Base-by-base conservation (phyloP, 2,329 filamentous ascomycete genomes). In the Elsinoe necatrix region DNA sequence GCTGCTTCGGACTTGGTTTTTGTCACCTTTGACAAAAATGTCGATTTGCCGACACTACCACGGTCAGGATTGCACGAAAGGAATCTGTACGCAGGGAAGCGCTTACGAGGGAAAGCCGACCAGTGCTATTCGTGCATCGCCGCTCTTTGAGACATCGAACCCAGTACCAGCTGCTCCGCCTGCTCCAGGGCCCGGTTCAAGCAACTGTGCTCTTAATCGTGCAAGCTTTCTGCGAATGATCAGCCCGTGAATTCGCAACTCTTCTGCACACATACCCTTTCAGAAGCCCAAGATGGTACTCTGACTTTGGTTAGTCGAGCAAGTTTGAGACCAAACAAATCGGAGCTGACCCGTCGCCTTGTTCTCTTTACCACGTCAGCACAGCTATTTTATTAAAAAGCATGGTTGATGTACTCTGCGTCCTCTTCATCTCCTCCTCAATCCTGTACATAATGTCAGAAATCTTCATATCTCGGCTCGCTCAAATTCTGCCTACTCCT, bases 401-500 rank as follows among this genome's bases (percentile, higher is more conserved):
- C 55, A 54, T 82, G 5, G n/a, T 18, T 48, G 7, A 25, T 21
- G 78, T 83, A 95, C 92, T 98, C 78, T 98, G 93, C 67, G 93
- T 98, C 83, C 83, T 92, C 72, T 83, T 85, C 93, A 98, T 98
- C 86, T 98, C 93, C 76, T 95, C 91, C 82, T 98, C 93, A 68
- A 98, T 98, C 84, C 92, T 96, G 65, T 41, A 55, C 57, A 56
- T 18, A 55, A 1, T 21, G 41, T 60, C 34, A 60, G 57, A 16
- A 21, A 18, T 14, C 12, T 51, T 11, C 23, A 25, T 20, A 12
- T 18, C 4, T 45, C 43, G 16, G 4, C 34, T 31, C 31, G 14
- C 8, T 35, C 21, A 2, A 12, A 7, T 8, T 47, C 18, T 16
- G 71, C 85, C 68, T 75, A 95, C 92, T 97, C 93, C 80, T 98